Evolutionary conservation across 257 asterid genomes (phyloP).

Genomic region (Cinchona pubescens): DNA sequence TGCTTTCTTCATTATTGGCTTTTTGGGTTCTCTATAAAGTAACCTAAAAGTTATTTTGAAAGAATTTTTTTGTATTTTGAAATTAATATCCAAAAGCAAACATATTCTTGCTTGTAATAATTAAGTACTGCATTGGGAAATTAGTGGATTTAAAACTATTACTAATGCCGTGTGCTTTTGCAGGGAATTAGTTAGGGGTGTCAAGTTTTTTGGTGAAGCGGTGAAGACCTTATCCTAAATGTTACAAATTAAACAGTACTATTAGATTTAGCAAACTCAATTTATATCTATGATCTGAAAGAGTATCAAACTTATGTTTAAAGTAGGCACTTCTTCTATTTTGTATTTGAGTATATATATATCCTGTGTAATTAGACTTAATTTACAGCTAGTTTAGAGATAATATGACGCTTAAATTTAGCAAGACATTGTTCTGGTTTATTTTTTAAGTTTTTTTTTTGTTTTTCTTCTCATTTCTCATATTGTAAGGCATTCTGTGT

Average conservation of each 20-base stretch:
- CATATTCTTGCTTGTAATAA: not conserved
- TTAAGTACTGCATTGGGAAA: not conserved
- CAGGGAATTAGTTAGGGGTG: not conserved
- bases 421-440: not conserved
- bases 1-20: not conserved
- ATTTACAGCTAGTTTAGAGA: not conserved
- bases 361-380: not conserved
- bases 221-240: not conserved
- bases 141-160: not conserved
- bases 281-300: no score
- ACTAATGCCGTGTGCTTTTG: not conserved
- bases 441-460: not conserved
- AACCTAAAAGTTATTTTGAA: no score
- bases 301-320: not conserved
- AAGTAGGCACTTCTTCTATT: not conserved
- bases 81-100: no score
- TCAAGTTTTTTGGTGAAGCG: not conserved
- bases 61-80: not conserved
- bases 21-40: not conserved
- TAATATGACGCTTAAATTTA: not conserved
- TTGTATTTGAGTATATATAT: not conserved
- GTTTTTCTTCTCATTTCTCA: not conserved
- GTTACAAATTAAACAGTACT: no score
- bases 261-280: no score
- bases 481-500: no score